Percentiles rank a stretch among this genome's conserved stretches.
These are phyloP conservation scores for Hypoxylon fragiforme DNA, from an alignment of 495 filamentous ascomycete species.

Conservation along the genomic window DNA sequence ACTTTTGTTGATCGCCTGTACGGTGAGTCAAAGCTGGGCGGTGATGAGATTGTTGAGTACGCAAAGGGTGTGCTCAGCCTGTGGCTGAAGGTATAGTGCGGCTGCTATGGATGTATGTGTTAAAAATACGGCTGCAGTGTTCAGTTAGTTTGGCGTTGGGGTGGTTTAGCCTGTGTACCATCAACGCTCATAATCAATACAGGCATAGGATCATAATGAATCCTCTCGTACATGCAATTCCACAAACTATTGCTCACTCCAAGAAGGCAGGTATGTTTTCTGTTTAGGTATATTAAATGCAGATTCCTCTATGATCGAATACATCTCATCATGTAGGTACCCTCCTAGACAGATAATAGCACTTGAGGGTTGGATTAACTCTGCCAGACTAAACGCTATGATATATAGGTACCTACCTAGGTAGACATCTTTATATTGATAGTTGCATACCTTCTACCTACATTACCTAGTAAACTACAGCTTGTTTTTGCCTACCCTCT, in stretches of 20 bases:
- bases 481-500: too few relatives aligned
- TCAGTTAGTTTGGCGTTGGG: slow-evolving; percentile 15
- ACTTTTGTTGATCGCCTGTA: slow-evolving; percentile 94
- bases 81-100: slow-evolving; percentile 79
- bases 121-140: slow-evolving; percentile 4
- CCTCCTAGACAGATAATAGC: too few relatives aligned
- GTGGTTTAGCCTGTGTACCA: slow-evolving; percentile 21
- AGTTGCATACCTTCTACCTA: too few relatives aligned
- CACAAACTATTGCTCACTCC: not conserved
- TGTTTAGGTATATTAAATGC: too few relatives aligned
- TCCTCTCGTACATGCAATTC: not conserved
- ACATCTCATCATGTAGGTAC: too few relatives aligned
- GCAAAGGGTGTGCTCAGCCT: slow-evolving; percentile 87
- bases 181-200: slow-evolving; percentile 21
- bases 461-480: too few relatives aligned
- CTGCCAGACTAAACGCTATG: too few relatives aligned
- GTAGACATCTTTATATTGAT: too few relatives aligned
- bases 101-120: slow-evolving; percentile 8
- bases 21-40: slow-evolving; percentile 92
- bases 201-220: slow-evolving; percentile 3
- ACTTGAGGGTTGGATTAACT: too few relatives aligned
- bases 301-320: too few relatives aligned
- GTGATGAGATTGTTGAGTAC: slow-evolving; percentile 97
- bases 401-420: too few relatives aligned
- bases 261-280: too few relatives aligned